These are phyloP conservation scores for Furcasterigmium sp. DNA, from an alignment of 2,329 filamentous ascomycete genomes.

Conservation along the genomic window DNA sequence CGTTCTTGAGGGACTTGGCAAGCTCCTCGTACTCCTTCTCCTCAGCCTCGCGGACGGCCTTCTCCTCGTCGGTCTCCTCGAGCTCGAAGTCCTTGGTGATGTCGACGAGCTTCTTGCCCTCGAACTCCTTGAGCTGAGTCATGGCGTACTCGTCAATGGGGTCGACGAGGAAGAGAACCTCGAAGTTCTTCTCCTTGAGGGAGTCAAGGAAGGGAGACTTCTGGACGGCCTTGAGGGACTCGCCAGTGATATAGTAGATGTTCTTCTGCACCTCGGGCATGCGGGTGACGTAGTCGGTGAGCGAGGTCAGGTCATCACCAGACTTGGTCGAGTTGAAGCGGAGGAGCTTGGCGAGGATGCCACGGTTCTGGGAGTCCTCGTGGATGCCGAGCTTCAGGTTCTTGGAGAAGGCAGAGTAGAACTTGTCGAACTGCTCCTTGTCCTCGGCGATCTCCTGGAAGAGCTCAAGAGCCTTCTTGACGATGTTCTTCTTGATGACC, in stretches of 20 bases:
- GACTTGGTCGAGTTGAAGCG: slow-evolving; percentile 99
- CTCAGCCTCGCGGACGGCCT: slow-evolving; percentile 88
- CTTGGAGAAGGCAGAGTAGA: slow-evolving; percentile 99
- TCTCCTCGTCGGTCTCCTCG: slow-evolving; percentile 99
- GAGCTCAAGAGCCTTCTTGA: slow-evolving; percentile 99
- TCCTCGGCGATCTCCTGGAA: slow-evolving; percentile 99
- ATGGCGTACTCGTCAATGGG: slow-evolving; percentile 99
- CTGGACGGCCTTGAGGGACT: slow-evolving; percentile 95
- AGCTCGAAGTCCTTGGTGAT: slow-evolving; percentile 99
- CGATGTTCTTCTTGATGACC: slow-evolving; percentile 99
- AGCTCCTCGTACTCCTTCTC: slow-evolving; percentile 97
- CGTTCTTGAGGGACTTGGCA: slow-evolving; percentile 97
- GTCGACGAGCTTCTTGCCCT: slow-evolving; percentile 99
- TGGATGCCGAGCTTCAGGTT: slow-evolving; percentile 99
- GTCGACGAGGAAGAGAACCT: slow-evolving; percentile 98
- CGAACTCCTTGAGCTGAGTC: slow-evolving; percentile 99
- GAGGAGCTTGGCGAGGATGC: slow-evolving; percentile 90
- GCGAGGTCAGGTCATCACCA: slow-evolving; percentile 89
- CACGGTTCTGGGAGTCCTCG: slow-evolving; percentile 98
- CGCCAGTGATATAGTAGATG: slow-evolving; percentile 99
- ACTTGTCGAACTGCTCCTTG: slow-evolving; percentile 99
- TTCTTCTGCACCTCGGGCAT: slow-evolving; percentile 99
- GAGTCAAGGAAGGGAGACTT: slow-evolving; percentile 99
- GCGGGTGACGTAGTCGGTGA: slow-evolving; percentile 95
- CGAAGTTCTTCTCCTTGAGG: slow-evolving; percentile 98